Percentiles rank a stretch among this genome's conserved stretches.
Conservation (phyloP, 768 basidiomycete genomes). For the Amylocystis lapponica region DNA sequence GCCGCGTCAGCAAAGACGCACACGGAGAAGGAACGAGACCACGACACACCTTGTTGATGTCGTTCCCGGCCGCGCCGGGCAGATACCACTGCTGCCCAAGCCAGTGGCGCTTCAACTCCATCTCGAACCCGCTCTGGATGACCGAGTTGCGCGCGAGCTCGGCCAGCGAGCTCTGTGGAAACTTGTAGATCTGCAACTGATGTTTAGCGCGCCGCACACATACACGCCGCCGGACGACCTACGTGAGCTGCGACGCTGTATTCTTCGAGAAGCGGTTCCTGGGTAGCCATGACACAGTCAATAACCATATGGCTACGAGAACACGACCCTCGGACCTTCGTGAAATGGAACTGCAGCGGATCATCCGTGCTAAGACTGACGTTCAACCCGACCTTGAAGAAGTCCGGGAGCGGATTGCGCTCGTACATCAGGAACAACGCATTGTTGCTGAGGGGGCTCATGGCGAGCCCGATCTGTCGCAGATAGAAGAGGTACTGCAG, state of each 20-base stretch:
- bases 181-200: slow-evolving; percentile 80
- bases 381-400: slow-evolving; percentile 94
- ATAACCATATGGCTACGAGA: not conserved
- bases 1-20: not conserved
- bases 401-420: slow-evolving; percentile 93
- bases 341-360: slow-evolving; percentile 96
- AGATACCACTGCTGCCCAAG: slow-evolving; percentile 91
- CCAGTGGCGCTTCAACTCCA: slow-evolving; percentile 96
- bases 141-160: slow-evolving; percentile 99
- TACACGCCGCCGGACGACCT: slow-evolving; percentile 25
- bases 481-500: slow-evolving; percentile 96
- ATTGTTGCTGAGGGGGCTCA: slow-evolving; percentile 98
- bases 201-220: no score
- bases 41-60: slow-evolving; percentile 79
- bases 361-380: slow-evolving; percentile 96
- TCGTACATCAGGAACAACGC: slow-evolving; percentile 96
- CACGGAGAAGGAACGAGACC: slow-evolving; percentile 3
- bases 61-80: slow-evolving; percentile 89
- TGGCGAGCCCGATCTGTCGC: slow-evolving; percentile 96
- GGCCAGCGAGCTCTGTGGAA: slow-evolving; percentile 89
- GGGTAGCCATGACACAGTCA: not conserved
- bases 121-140: slow-evolving; percentile 95
- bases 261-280: slow-evolving; percentile 95
- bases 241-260: slow-evolving; percentile 98
- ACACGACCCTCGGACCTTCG: slow-evolving; percentile 63